Conservation (phyloP, 805 yeast genomes). For the Cyberlindnera xishuangbannaensis region DNA sequence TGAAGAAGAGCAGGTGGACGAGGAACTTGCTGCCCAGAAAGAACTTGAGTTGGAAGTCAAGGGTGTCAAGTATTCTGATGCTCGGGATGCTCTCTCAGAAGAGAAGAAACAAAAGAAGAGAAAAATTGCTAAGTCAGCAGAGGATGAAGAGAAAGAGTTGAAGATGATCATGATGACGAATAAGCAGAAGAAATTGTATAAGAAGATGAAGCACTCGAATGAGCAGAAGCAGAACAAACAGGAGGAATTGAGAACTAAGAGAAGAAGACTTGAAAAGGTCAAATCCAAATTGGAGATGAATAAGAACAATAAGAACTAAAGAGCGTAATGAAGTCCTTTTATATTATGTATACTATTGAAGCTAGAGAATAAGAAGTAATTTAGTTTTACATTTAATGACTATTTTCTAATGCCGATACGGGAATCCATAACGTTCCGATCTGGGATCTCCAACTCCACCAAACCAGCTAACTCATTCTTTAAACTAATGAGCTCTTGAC, state of each 20-base stretch:
- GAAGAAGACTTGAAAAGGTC: slow-evolving; percentile 58
- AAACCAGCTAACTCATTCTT: slow-evolving; percentile 65
- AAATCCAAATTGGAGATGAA: slow-evolving; percentile 20
- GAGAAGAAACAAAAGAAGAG: slow-evolving; percentile 28
- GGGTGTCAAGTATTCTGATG: slow-evolving; percentile 74
- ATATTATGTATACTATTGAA: not conserved
- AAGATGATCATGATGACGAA: slow-evolving; percentile 97
- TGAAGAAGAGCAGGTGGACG: slow-evolving; percentile 39
- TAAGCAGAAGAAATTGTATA: slow-evolving; percentile 90
- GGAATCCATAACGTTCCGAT: slow-evolving; percentile 76
- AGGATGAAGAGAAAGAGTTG: slow-evolving; percentile 78
- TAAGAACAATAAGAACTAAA: slow-evolving; percentile 1
- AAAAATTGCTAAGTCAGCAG: slow-evolving; percentile 36
- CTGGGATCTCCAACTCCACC: slow-evolving; percentile 67
- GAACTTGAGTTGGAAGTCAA: slow-evolving; percentile 89
- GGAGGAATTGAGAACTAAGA: slow-evolving; percentile 62
- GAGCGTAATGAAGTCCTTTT: not conserved
- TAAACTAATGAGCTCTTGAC: slow-evolving; percentile 52
- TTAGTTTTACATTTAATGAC: not conserved
- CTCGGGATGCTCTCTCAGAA: too few species aligned
- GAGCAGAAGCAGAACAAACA: slow-evolving; percentile 75
- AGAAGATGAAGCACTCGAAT: slow-evolving; percentile 90
- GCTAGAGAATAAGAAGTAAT: slow-evolving; percentile 1
- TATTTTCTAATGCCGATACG: slow-evolving; percentile 30
- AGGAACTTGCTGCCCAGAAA: slow-evolving; percentile 49